Evolutionary conservation across 495 filamentous ascomycete genomes (phyloP).

Genomic region (Melanomma pulvis-pyrius): DNA sequence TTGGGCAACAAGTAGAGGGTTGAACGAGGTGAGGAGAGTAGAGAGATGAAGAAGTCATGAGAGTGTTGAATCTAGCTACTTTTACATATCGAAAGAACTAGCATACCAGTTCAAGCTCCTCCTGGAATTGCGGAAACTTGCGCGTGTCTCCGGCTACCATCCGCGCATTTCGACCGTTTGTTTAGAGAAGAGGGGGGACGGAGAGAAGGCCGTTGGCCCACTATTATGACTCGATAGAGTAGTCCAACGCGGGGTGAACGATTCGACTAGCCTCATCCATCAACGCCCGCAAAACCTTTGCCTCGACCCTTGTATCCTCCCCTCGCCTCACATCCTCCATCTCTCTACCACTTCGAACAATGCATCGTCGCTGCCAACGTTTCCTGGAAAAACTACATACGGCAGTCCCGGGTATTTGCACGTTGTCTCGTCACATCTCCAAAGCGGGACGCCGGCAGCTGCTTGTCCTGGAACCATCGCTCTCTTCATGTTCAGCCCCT

Average conservation of each 20-base stretch:
- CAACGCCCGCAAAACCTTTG: neutral
- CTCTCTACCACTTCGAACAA: slow-evolving; percentile 30
- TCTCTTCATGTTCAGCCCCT: slow-evolving; percentile 55
- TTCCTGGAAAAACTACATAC: slow-evolving; percentile 53
- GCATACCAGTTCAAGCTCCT: neutral
- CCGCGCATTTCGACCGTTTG: neutral
- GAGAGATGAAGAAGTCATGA: no score
- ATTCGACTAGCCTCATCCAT: neutral
- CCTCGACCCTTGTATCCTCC: neutral
- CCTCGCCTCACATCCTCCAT: slow-evolving; percentile 29
- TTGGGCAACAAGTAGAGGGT: neutral
- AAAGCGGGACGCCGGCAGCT: slow-evolving; percentile 58
- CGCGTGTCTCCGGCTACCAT: neutral
- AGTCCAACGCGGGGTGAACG: slow-evolving; percentile 2
- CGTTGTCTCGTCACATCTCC: slow-evolving; percentile 56
- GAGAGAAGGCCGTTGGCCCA: slow-evolving; percentile 1
- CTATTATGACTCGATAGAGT: neutral
- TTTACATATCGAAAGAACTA: neutral
- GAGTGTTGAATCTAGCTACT: neutral
- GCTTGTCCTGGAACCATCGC: slow-evolving; percentile 58
- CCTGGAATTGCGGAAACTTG: neutral
- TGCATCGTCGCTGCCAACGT: slow-evolving; percentile 57
- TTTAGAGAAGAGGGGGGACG: neutral
- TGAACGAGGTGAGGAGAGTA: neutral
- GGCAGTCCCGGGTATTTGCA: slow-evolving; percentile 52